These are phyloP conservation scores for Ottelia alismoides DNA, from an alignment of 106 monocot species.

Conservation along the genomic window DNA sequence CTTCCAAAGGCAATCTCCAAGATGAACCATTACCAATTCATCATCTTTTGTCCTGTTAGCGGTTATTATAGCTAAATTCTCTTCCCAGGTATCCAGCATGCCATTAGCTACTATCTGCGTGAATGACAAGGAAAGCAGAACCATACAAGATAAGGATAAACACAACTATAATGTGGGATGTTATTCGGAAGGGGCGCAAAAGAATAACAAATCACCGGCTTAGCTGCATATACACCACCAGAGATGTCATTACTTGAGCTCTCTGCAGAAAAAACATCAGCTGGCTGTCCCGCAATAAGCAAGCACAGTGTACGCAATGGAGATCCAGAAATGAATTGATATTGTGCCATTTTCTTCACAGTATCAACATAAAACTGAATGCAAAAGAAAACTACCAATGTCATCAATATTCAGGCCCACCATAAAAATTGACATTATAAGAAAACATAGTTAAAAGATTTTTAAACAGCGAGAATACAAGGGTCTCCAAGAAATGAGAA, in stretches of 20 bases:
- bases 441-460: no score
- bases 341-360: slow-evolving; percentile 91
- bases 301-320: slow-evolving; percentile 89
- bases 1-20: slow-evolving; percentile 92
- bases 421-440: no score
- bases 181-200: background rate
- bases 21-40: slow-evolving; percentile 84
- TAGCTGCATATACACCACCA: slow-evolving; percentile 19
- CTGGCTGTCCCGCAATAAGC: slow-evolving; percentile 94
- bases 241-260: slow-evolving; percentile 11
- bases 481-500: no score
- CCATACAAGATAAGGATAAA: background rate
- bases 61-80: slow-evolving; percentile 85
- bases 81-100: slow-evolving; percentile 94
- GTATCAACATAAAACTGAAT: slow-evolving; percentile 91
- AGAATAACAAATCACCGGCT: slow-evolving; percentile 13
- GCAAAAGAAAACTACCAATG: background rate
- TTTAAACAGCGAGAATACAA: no score
- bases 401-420: no score
- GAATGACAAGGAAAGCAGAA: background rate
- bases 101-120: slow-evolving; percentile 35
- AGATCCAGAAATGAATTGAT: slow-evolving; percentile 72
- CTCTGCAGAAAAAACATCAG: slow-evolving; percentile 74
- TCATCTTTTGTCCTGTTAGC: slow-evolving; percentile 95
- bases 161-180: background rate